These are phyloP conservation scores for Eleusine indica DNA, from an alignment of 176 grass and related monocot species.

Conservation along the genomic window DNA sequence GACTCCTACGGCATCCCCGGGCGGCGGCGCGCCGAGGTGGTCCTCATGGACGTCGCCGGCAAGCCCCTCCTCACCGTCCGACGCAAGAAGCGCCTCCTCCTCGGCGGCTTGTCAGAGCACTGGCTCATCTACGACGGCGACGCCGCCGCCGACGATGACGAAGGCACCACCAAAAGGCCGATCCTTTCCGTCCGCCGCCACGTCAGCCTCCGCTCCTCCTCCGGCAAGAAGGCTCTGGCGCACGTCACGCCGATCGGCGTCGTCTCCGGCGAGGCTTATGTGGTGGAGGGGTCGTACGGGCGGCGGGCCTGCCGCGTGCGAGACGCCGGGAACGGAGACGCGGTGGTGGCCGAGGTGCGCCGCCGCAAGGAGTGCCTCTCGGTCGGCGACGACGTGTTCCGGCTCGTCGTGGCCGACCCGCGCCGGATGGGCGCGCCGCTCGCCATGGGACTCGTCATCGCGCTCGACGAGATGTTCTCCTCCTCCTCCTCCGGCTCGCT, in stretches of 20 bases:
- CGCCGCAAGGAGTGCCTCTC: constrained; percentile 45
- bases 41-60: constrained; percentile 66
- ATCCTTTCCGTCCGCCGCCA: constrained; percentile 61
- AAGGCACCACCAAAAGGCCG: constrained; percentile 28
- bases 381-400: constrained; percentile 64
- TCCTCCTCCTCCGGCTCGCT: not conserved
- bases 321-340: constrained; percentile 32
- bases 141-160: not conserved
- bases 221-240: not conserved
- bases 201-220: not conserved
- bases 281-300: constrained; percentile 69
- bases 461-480: constrained; percentile 75
- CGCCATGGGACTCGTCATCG: constrained; percentile 72
- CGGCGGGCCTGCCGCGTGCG: constrained; percentile 53
- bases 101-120: constrained; percentile 18
- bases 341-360: constrained; percentile 64
- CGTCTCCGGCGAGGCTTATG: constrained; percentile 13
- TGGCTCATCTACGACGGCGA: constrained; percentile 80
- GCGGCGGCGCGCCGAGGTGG: constrained; percentile 52
- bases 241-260: not conserved
- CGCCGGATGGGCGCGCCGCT: constrained; percentile 44
- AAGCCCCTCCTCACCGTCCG: constrained; percentile 57
- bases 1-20: constrained; percentile 52
- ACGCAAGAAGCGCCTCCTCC: constrained; percentile 49
- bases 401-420: constrained; percentile 34